Conservation (phyloP, 83 land plant species). For the Picea abies region DNA sequence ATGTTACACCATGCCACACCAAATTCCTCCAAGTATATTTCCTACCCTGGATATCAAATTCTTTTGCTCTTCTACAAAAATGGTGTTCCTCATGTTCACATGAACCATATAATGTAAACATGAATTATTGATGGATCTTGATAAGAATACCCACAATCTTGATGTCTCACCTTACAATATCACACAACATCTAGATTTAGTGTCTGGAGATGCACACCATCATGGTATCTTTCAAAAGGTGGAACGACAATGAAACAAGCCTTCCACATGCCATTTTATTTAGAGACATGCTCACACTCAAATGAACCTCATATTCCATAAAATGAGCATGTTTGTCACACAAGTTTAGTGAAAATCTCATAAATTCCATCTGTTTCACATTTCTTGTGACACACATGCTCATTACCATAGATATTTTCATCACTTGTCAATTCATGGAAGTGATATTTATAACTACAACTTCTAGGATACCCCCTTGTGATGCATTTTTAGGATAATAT, state of each 20-base stretch:
- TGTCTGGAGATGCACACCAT: constrained; percentile 26
- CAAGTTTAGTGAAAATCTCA: no score
- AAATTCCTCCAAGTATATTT: constrained; percentile 46
- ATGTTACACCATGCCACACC: constrained; percentile 36
- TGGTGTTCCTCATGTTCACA: constrained; percentile 28
- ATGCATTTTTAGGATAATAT: no score
- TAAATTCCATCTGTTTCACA: constrained; percentile 48
- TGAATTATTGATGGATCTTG: constrained; percentile 14
- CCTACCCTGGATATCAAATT: constrained; percentile 32
- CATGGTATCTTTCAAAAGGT: constrained; percentile 9
- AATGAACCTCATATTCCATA: constrained; percentile 21
- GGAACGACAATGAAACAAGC: constrained; percentile 22
- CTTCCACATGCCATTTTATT: constrained; percentile 17
- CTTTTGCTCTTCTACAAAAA: constrained; percentile 26
- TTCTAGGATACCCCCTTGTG: no score
- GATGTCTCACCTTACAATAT: constrained; percentile 17
- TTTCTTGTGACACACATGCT: constrained; percentile 23
- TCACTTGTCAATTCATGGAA: background rate
- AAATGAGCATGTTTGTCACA: background rate
- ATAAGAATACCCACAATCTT: constrained; percentile 28
- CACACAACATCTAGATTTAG: constrained; percentile 21
- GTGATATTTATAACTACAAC: no score
- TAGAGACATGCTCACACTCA: constrained; percentile 26
- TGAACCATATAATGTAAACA: constrained; percentile 28
- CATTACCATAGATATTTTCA: constrained; percentile 24